phyloP scores from a whole-genome alignment of 2,329 filamentous ascomycete genomes.

The Fusarium hainanense region DNA sequence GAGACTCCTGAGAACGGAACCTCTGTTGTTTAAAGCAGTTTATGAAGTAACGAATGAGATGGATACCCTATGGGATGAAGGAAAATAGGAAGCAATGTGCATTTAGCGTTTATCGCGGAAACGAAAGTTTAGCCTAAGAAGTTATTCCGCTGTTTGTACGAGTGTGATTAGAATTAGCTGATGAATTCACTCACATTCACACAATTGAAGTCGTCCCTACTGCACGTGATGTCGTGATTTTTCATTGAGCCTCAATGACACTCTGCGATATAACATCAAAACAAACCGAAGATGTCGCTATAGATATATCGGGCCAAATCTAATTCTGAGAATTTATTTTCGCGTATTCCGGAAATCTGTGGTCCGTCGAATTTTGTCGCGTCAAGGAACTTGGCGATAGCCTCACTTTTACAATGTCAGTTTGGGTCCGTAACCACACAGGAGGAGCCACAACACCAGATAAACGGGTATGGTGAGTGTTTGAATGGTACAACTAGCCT shows the following conservation, averaged over 20 bases:
- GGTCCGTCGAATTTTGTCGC: background rate
- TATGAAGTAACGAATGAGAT: conserved; percentile 26
- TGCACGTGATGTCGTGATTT: background rate
- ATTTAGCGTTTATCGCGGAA: conserved; percentile 29
- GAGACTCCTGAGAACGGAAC: conserved; percentile 52
- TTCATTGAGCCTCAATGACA: background rate
- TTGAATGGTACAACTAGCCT: background rate
- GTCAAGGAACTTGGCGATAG: background rate
- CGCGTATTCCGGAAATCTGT: background rate
- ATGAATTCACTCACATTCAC: background rate
- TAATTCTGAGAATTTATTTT: background rate
- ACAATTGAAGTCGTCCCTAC: background rate
- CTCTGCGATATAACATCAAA: background rate
- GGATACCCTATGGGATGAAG: conserved; percentile 24
- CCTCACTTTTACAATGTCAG: background rate
- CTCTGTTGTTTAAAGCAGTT: conserved; percentile 17
- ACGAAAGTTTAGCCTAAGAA: background rate
- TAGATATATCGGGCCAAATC: accelerated
- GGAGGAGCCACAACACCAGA: background rate
- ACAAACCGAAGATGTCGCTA: accelerated
- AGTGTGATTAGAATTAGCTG: background rate
- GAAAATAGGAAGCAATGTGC: background rate
- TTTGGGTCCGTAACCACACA: background rate
- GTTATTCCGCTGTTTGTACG: background rate
- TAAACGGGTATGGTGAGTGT: background rate